A percentile compares a stretch with the other conserved stretches of the same genome.
These are phyloP conservation scores for Fusarium marasasianum DNA, from an alignment of 2,329 filamentous ascomycete species.

Conservation along the genomic window DNA sequence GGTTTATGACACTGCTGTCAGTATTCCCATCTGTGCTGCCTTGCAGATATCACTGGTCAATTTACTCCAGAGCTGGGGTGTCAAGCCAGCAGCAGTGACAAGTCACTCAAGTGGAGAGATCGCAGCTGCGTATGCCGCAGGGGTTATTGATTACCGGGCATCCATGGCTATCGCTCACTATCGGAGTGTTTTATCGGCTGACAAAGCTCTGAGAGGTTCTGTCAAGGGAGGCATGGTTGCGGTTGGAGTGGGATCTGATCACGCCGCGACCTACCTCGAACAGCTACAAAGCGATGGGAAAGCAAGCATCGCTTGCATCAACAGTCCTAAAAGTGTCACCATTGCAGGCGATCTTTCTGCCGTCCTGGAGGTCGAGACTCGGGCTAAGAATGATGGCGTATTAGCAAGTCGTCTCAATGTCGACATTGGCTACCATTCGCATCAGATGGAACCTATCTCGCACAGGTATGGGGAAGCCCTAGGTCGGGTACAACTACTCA, in stretches of 20 bases:
- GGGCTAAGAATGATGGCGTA: not conserved
- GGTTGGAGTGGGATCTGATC: not conserved
- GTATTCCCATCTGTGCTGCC: not conserved
- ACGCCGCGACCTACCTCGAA: not conserved
- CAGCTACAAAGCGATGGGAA: not conserved
- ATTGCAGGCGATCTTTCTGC: not conserved
- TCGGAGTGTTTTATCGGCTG: not conserved
- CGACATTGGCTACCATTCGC: not conserved
- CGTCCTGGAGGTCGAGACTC: not conserved
- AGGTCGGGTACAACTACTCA: not conserved
- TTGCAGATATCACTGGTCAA: not conserved
- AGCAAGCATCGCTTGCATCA: not conserved
- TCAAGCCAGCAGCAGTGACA: not conserved
- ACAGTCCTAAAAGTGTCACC: not conserved
- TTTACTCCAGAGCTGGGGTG: not conserved
- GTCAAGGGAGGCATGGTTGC: not conserved
- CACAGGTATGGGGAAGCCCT: not conserved
- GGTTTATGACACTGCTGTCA: not conserved
- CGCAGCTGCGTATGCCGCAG: not conserved
- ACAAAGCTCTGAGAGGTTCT: not conserved
- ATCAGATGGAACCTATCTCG: not conserved
- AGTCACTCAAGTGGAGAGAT: not conserved
- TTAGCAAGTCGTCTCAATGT: not conserved
- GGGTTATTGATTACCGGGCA: not conserved
- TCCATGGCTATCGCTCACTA: not conserved